Base-by-base conservation (phyloP, 2,329 filamentous ascomycete genomes). In the Tolypocladium endophyticum region DNA sequence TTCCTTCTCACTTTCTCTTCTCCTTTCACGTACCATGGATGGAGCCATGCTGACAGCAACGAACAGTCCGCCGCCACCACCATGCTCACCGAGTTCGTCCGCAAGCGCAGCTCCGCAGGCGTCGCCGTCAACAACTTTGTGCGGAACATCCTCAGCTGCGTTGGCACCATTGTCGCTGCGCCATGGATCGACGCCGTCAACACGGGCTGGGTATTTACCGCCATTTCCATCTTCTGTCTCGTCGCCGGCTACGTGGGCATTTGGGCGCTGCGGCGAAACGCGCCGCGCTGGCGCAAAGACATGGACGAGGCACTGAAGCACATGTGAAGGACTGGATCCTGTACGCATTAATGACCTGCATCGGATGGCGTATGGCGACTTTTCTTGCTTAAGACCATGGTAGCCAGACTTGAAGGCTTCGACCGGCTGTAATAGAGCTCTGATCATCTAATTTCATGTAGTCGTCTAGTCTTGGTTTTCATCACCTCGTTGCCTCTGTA, bases 71-170 rank as follows among this genome's bases (percentile, higher is more conserved):
- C 85, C 65, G 79, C 84, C 0, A 92, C 89, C 0, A 94, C 90
- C 0, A 92, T 94, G 88, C 77, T 94, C 64, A 93, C 90, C 0
- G 90, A 94, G 69, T 92, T 93, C 68, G 87, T 93, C 79, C 88
- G 88, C 18, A 80, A 83, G 50, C 80, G 81, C 63, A 87, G 86
- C 56, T 88, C 85, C 4, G 83, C 83, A 14, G 89, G 89, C 1
- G 88, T 93, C 3, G 90, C 90, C 0, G 77, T 92, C 52, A 92
- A 93, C 72, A 93, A 93, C 69, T 90, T 93, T 67, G 79, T 90
- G 57, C 78, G 90, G 55, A 94, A 93, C 66, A 89, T 92, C 45
- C 86, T 92, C 66, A 86, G 83, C 56, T 92, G 87, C 62, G 79
- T 90, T 1, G 89, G 88, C 12, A 81, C 82, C 52, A 72, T 92